A percentile compares a stretch with the other conserved stretches of the same genome.
phyloP scores from a whole-genome alignment of 257 asterid species.

The Penstemon eatonii region DNA sequence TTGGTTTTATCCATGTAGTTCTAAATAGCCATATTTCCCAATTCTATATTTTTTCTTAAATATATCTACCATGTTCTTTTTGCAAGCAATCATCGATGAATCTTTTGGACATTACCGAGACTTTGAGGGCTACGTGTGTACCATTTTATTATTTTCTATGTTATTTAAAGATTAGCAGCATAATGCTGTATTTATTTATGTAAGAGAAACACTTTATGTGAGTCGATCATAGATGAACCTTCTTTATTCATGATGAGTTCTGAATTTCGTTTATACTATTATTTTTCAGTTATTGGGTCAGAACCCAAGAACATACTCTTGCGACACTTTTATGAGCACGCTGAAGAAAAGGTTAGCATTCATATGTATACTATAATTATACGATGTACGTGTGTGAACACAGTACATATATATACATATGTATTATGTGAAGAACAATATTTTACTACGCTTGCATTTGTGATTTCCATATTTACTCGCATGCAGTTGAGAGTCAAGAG shows the following conservation, averaged over 20 bases:
- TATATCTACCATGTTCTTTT: not conserved
- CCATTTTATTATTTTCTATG: not conserved
- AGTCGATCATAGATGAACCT: not conserved
- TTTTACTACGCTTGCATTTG: not conserved
- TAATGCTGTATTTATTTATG: not conserved
- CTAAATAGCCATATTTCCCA: not conserved
- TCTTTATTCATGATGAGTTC: not conserved
- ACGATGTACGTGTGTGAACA: no score
- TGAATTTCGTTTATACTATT: not conserved
- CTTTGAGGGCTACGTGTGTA: not conserved
- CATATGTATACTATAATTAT: not conserved
- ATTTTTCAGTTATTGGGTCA: constrained; percentile 32
- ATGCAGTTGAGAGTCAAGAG: constrained; percentile 36
- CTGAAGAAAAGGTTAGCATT: constrained; percentile 43
- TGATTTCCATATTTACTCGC: not conserved
- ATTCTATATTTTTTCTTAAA: not conserved
- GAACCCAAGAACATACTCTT: constrained; percentile 43
- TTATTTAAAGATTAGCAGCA: not conserved
- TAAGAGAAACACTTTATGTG: not conserved
- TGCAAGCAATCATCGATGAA: constrained; percentile 9
- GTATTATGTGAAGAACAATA: not conserved
- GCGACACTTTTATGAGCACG: constrained; percentile 44
- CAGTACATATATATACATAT: not conserved
- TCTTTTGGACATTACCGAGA: not conserved
- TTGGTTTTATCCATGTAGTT: not conserved